Percentiles rank a stretch among this genome's conserved stretches.
Conservation (phyloP, 352 stramenopile genomes). For the Plasmopara halstedii region DNA sequence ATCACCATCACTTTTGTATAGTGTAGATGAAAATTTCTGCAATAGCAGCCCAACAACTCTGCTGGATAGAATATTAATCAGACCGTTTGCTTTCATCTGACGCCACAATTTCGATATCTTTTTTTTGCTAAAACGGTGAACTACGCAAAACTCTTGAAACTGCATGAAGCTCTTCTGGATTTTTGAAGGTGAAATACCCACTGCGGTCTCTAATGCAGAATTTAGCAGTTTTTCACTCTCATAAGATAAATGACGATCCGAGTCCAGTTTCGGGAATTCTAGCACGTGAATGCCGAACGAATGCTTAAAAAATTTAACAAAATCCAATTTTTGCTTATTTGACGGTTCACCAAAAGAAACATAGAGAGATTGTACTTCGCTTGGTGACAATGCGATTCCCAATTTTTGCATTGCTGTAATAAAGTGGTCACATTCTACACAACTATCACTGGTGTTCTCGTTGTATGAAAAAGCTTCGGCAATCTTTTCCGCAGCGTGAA, state of each 20-base stretch:
- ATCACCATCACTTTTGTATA: conserved; percentile 3
- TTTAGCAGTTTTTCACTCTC: conserved; percentile 29
- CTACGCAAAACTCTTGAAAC: conserved; percentile 48
- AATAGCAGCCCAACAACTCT: conserved; percentile 28
- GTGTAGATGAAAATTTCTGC: conserved; percentile 28
- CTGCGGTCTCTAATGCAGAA: conserved; percentile 19
- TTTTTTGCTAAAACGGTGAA: conserved; percentile 35
- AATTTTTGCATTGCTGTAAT: conserved; percentile 23
- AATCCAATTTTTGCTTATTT: conserved; percentile 20
- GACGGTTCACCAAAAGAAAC: conserved; percentile 10
- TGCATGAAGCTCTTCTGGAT: conserved; percentile 25
- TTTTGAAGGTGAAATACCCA: conserved; percentile 22
- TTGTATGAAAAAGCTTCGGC: conserved; percentile 11
- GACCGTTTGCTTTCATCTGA: conserved; percentile 37
- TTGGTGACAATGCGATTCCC: conserved; percentile 13
- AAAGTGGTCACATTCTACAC: conserved; percentile 22
- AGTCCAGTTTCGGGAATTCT: background rate
- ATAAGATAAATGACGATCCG: conserved; percentile 6
- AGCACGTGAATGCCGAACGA: conserved; percentile 2
- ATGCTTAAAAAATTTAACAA: conserved; percentile 13
- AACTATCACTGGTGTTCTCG: conserved; percentile 1
- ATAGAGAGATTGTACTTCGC: conserved; percentile 24
- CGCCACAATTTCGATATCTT: conserved; percentile 29
- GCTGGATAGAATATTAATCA: conserved; percentile 34
- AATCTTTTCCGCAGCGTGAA: conserved; percentile 5